phyloP scores from a whole-genome alignment of 768 basidiomycete species.

The Galerina marginata region DNA sequence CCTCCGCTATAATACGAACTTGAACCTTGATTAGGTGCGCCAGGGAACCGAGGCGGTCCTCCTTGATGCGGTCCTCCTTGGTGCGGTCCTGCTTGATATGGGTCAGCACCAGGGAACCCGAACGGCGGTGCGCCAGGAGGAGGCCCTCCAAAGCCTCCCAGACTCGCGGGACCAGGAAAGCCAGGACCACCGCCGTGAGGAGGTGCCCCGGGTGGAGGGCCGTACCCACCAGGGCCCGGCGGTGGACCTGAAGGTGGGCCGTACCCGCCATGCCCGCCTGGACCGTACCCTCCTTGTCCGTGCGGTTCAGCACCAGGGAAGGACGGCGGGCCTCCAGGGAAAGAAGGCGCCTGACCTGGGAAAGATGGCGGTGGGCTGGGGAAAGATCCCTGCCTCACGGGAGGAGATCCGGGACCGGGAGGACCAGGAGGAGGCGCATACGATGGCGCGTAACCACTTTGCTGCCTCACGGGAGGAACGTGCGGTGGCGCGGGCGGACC shows the following conservation, averaged over 20 bases:
- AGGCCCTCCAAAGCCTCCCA: constrained; percentile 31
- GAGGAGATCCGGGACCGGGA: too few species aligned
- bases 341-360: constrained; percentile 13
- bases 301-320: constrained; percentile 25
- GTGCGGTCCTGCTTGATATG: constrained; percentile 19
- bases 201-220: constrained; percentile 28
- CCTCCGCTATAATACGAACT: constrained; percentile 10
- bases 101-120: constrained; percentile 44
- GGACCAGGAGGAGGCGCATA: constrained; percentile 29
- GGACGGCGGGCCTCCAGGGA: constrained; percentile 14
- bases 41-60: constrained; percentile 34
- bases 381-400: too few species aligned
- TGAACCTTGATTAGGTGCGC: constrained; percentile 1
- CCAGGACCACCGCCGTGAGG: constrained; percentile 19
- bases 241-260: constrained; percentile 7
- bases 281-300: background rate
- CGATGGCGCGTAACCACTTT: constrained; percentile 26
- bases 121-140: constrained; percentile 31
- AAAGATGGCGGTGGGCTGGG: too few species aligned
- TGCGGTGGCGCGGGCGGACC: constrained; percentile 24
- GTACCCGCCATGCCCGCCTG: constrained; percentile 11
- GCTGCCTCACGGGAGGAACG: constrained; percentile 14
- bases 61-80: background rate
- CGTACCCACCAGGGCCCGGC: constrained; percentile 16
- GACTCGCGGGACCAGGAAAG: constrained; percentile 44